Evolutionary conservation across 2,329 filamentous ascomycete species (phyloP).

Genomic region (Ramularia endophylla): DNA sequence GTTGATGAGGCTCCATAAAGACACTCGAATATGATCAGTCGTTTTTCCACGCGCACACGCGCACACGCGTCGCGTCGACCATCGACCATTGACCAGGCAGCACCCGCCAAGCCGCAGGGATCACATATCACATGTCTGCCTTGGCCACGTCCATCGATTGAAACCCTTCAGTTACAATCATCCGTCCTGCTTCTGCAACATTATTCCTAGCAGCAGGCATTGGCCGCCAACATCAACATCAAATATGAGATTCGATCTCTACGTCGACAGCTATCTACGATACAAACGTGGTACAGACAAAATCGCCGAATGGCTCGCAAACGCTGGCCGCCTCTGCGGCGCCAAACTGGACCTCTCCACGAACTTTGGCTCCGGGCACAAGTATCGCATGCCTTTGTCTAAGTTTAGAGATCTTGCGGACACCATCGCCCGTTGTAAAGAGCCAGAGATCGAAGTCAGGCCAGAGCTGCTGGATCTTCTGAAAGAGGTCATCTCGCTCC

Average conservation of each 20-base stretch:
- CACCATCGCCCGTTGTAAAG: neutral
- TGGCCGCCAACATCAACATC: neutral
- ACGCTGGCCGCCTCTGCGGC: conserved; percentile 4
- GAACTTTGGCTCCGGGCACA: neutral
- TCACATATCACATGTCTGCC: too few relatives aligned
- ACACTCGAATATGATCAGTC: too few relatives aligned
- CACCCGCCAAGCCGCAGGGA: too few relatives aligned
- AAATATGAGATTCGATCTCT: conserved; percentile 3
- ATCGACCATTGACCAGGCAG: too few relatives aligned
- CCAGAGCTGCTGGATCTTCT: conserved; percentile 3
- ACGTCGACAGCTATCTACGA: conserved; percentile 6
- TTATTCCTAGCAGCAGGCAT: conserved; percentile 1
- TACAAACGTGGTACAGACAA: conserved; percentile 6
- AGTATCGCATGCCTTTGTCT: conserved; percentile 4
- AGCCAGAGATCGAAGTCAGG: conserved; percentile 1
- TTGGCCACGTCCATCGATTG: too few relatives aligned
- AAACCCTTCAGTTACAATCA: conserved; percentile 3
- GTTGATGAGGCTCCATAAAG: too few relatives aligned
- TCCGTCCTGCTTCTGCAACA: neutral
- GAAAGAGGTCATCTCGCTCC: conserved; percentile 3
- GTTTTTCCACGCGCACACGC: too few relatives aligned
- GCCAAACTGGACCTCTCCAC: neutral
- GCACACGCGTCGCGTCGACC: too few relatives aligned
- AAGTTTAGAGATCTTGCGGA: conserved; percentile 3
- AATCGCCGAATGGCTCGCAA: conserved; percentile 4